Percentiles rank a stretch among this genome's conserved stretches.
Evolutionary conservation across 169 alveolate genomes (phyloP).

Genomic region (Babesia caballi): DNA sequence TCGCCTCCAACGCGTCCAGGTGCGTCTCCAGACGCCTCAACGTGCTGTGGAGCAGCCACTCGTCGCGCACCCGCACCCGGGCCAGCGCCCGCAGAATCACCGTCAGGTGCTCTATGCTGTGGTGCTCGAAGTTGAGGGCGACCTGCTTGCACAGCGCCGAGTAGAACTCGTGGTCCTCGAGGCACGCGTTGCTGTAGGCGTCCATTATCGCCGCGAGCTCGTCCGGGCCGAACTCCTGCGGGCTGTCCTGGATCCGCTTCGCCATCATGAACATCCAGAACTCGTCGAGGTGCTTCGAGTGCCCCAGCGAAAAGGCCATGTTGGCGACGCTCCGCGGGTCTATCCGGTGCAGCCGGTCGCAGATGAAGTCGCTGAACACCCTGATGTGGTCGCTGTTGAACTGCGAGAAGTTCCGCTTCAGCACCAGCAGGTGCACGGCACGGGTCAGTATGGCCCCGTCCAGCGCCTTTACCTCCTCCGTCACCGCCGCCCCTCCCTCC

Average conservation of each 20-base stretch:
- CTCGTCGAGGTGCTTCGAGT: conserved; percentile 63
- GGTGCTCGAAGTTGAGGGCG: conserved; percentile 13
- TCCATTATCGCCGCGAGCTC: conserved; percentile 61
- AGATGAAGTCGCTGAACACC: conserved; percentile 54
- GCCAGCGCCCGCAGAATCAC: conserved; percentile 49
- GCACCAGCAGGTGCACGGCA: conserved; percentile 18
- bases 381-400: conserved; percentile 43
- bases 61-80: conserved; percentile 49
- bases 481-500: neutral
- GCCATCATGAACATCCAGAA: conserved; percentile 72
- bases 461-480: conserved; percentile 14
- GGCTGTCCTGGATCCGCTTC: conserved; percentile 46
- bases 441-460: conserved; percentile 38
- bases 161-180: conserved; percentile 61
- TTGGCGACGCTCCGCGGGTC: conserved; percentile 45
- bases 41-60: conserved; percentile 4
- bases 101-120: conserved; percentile 30
- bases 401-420: conserved; percentile 38
- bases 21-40: conserved; percentile 1
- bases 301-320: conserved; percentile 52
- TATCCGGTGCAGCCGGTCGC: conserved; percentile 59
- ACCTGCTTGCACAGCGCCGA: conserved; percentile 36
- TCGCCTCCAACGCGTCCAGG: neutral
- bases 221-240: conserved; percentile 44
- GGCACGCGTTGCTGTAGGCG: conserved; percentile 57